Base-by-base conservation (phyloP, 345 rosid species). In the Gossypium arboreum region DNA sequence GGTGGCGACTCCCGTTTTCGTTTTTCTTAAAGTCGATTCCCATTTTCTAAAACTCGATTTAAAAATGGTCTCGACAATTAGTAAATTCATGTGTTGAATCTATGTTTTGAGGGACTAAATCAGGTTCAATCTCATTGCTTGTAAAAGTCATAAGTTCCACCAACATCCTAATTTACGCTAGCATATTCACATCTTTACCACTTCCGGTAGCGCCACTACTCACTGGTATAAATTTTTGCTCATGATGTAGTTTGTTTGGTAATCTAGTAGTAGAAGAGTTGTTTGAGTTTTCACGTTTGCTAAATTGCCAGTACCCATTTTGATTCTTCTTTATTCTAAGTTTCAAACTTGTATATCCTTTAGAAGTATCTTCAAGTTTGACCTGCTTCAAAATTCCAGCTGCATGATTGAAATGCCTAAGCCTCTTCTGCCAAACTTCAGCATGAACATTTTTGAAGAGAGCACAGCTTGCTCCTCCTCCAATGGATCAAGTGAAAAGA, bases 191-290 rank as follows among this genome's bases (percentile, higher is more conserved):
- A 73, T 92, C 98, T 79, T 89, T 87, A 79, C 97, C 92, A 79
- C 99, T 95, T 70, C 82, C 89, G 64, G 97, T 91, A 25, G 89
- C 94, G 79, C 97, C 91, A 83, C 97, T 93, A 83, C 92, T 91
- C 97, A 91, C 89, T 34, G 90, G 93, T 54, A 90, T 88, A 75
- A 78, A 67, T 81, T 91, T 88, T 54, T 58, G 87, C 73, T 85
- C 92, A 52, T 77, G 78, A 43, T 72, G 83, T 73, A 86, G 85
- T 54, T 70, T 83, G 20, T 85, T 91, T 12, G 41, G 85, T 58
- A 91, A 86, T 82, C 87, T 87, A 83, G 77, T 92, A 73, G 86
- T 86, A 76, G 93, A 87, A 74, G 90, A 75, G 67, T 84, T 85
- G 76, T 90, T 88, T 60, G 76, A 15, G 62, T 82, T 87, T 71